Conservation (phyloP, 2,329 filamentous ascomycete genomes). For the Chaetoscypha palmicola region DNA sequence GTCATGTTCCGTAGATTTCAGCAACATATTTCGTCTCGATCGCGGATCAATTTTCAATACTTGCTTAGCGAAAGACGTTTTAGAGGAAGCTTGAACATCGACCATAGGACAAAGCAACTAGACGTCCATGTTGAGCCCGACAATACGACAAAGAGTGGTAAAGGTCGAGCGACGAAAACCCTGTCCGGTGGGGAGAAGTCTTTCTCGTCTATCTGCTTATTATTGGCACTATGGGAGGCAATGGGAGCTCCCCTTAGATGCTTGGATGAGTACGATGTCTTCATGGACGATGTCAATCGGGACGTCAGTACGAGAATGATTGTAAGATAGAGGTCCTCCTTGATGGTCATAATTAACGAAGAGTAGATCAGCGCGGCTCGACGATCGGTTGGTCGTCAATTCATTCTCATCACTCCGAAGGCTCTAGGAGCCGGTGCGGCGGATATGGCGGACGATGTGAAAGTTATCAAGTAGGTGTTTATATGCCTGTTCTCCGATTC, state of each 20-base stretch:
- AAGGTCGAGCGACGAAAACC: conserved; percentile 80
- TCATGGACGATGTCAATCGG: conserved; percentile 97
- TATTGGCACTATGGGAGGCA: conserved; percentile 92
- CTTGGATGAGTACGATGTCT: conserved; percentile 96
- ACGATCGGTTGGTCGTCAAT: conserved; percentile 82
- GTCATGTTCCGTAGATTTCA: conserved; percentile 77
- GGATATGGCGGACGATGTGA: conserved; percentile 60
- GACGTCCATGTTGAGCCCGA: conserved; percentile 71
- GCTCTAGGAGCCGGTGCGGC: conserved; percentile 58
- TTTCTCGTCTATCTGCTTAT: conserved; percentile 90
- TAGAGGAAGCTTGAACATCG: conserved; percentile 70
- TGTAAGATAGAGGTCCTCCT: conserved; percentile 43
- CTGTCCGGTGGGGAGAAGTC: conserved; percentile 96
- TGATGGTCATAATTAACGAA: conserved; percentile 19
- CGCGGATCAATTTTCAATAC: conserved; percentile 80
- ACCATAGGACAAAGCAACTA: conserved; percentile 68
- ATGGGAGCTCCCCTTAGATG: conserved; percentile 95
- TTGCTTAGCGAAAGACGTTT: conserved; percentile 85
- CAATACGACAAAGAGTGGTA: conserved; percentile 59
- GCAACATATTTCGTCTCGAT: conserved; percentile 74
- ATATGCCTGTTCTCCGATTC: background rate
- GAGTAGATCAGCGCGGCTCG: conserved; percentile 72
- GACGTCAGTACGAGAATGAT: conserved; percentile 92
- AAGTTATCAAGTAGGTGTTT: conserved; percentile 59
- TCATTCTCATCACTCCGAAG: conserved; percentile 93